phyloP scores from a whole-genome alignment of 805 yeast species.

The Sungouiozyma intestinalis region DNA sequence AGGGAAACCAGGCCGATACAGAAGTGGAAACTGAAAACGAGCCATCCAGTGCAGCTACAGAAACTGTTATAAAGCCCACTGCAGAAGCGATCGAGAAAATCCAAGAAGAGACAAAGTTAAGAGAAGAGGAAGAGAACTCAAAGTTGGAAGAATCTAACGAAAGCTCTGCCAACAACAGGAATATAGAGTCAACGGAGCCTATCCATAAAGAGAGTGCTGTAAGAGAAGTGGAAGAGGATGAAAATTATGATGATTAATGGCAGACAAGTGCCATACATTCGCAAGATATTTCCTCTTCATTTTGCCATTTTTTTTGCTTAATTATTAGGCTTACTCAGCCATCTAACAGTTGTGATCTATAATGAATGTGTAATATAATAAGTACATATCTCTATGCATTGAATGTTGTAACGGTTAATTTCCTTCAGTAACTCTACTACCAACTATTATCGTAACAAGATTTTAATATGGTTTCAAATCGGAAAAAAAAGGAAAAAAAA shows the following conservation, averaged over 20 bases:
- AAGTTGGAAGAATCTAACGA: constrained; percentile 7
- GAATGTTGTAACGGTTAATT: not conserved
- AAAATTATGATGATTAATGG: constrained; percentile 35
- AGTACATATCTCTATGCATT: not conserved
- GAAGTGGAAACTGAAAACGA: not conserved
- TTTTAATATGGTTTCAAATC: too few relatives aligned
- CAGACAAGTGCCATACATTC: too few relatives aligned
- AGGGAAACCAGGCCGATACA: constrained; percentile 3
- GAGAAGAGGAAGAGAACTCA: constrained; percentile 29
- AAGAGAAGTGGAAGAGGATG: constrained; percentile 36
- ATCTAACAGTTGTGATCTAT: not conserved
- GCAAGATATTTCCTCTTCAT: too few relatives aligned
- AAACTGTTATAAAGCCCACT: constrained; percentile 25
- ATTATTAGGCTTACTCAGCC: too few relatives aligned
- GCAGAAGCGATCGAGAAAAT: constrained; percentile 32
- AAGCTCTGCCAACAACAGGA: constrained; percentile 3
- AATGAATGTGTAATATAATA: not conserved
- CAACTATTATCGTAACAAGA: too few relatives aligned
- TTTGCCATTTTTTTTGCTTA: too few relatives aligned
- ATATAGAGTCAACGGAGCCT: constrained; percentile 4
- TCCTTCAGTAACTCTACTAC: too few relatives aligned
- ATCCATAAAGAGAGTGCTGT: constrained; percentile 20
- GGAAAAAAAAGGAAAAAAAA: too few relatives aligned
- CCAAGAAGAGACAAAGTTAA: constrained; percentile 32
- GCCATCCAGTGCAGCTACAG: constrained; percentile 1